Percentiles rank a stretch among this genome's conserved stretches.
Evolutionary conservation across 352 stramenopile species (phyloP).

Genomic region (Phytophthora meadii): DNA sequence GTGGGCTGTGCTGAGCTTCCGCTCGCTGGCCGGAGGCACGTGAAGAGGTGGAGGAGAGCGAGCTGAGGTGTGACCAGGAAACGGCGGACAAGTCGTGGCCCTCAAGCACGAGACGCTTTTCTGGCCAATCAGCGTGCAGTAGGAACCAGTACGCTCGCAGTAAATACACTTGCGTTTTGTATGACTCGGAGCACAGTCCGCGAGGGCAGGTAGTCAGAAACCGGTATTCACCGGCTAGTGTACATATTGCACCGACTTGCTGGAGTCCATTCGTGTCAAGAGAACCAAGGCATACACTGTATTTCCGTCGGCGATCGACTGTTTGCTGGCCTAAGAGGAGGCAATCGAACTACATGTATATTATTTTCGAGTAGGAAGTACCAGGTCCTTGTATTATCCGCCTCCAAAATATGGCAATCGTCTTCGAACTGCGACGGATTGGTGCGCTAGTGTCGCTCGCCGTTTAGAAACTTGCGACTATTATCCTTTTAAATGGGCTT

Average conservation of each 20-base stretch:
- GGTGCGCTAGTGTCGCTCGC: no score
- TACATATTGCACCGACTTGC: neutral
- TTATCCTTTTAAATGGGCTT: no score
- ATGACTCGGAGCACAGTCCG: slow-evolving; percentile 13
- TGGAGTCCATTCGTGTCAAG: no score
- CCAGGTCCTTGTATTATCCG: no score
- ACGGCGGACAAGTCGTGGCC: slow-evolving; percentile 15
- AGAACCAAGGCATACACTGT: no score
- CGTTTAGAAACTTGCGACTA: no score
- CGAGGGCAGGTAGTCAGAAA: slow-evolving; percentile 16
- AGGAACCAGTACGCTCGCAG: slow-evolving; percentile 22
- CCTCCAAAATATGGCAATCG: no score
- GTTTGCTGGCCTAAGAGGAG: no score
- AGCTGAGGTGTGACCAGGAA: slow-evolving; percentile 18
- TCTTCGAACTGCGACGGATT: no score
- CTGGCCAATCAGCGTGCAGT: slow-evolving; percentile 27
- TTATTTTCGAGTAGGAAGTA: no score
- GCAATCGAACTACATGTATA: no score
- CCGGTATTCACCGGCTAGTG: slow-evolving; percentile 14
- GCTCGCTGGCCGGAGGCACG: slow-evolving; percentile 29
- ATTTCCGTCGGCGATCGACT: no score
- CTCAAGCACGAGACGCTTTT: slow-evolving; percentile 6
- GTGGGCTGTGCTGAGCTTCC: slow-evolving; percentile 38
- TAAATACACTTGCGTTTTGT: slow-evolving; percentile 24
- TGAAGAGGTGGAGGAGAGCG: slow-evolving; percentile 18